Conservation (phyloP, 2,329 filamentous ascomycete species). For the Ilyonectria robusta region DNA sequence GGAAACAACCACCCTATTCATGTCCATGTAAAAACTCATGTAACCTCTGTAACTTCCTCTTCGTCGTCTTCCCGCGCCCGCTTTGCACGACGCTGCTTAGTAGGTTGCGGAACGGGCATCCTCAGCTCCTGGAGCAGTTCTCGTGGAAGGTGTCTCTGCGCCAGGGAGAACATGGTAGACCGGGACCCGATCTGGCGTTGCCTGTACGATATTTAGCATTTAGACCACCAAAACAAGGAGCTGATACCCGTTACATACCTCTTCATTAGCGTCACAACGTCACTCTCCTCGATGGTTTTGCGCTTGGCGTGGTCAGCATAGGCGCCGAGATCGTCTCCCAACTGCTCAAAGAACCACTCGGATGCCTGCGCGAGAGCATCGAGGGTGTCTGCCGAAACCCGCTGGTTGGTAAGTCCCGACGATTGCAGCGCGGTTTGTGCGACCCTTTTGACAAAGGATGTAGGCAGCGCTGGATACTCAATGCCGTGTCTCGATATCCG, state of each 20-base stretch:
- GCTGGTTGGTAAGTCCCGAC: conserved; percentile 75
- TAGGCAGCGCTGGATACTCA: conserved; percentile 81
- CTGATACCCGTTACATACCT: conserved; percentile 70
- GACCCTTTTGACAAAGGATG: conserved; percentile 80
- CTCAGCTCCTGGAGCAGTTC: conserved; percentile 87
- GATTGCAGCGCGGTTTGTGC: conserved; percentile 80
- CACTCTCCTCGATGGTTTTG: conserved; percentile 88
- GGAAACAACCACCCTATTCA: conserved; percentile 28
- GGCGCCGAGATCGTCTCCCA: conserved; percentile 82
- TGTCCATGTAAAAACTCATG: conserved; percentile 45
- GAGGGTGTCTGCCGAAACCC: conserved; percentile 81
- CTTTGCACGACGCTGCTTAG: conserved; percentile 61
- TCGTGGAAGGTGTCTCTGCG: conserved; percentile 84
- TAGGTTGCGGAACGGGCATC: conserved; percentile 72
- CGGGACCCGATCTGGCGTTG: conserved; percentile 81
- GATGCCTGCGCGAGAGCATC: conserved; percentile 83
- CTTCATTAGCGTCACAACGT: conserved; percentile 86
- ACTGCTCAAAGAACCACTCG: conserved; percentile 93
- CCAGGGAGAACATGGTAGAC: conserved; percentile 87
- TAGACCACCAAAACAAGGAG: conserved; percentile 37
- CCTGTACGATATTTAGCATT: conserved; percentile 64
- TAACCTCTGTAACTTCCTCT: conserved; percentile 54
- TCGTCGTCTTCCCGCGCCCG: conserved; percentile 50
- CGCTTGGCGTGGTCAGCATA: conserved; percentile 87
- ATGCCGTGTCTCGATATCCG: conserved; percentile 78